A percentile compares a stretch with the other conserved stretches of the same genome.
Conservation (phyloP, 2,329 filamentous ascomycete species). For the Byssochlamys sp. region DNA sequence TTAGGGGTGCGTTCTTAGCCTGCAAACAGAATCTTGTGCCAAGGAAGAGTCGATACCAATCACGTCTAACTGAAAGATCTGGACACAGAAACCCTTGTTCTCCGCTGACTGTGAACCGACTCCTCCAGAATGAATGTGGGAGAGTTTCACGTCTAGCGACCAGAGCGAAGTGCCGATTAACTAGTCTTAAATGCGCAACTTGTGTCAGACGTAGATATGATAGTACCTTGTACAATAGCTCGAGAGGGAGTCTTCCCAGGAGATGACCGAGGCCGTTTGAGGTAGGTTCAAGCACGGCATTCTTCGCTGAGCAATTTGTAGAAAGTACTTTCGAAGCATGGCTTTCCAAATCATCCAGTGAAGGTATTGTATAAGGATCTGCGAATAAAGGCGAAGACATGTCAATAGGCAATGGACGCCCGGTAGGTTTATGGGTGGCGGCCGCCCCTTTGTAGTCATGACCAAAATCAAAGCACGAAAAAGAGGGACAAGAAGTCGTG, state of each 20-base stretch:
- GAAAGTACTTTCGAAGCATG: not conserved
- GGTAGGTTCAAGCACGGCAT: no score
- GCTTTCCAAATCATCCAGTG: not conserved
- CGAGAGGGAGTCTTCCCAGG: no score
- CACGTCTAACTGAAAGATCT: not conserved
- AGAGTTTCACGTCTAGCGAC: not conserved
- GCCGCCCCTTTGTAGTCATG: slow-evolving; percentile 9
- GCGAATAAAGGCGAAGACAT: slow-evolving; percentile 1
- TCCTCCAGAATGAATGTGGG: slow-evolving; percentile 9
- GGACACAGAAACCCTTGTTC: slow-evolving; percentile 9
- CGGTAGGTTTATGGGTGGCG: not conserved
- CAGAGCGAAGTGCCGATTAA: no score
- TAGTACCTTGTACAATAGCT: no score
- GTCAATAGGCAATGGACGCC: not conserved
- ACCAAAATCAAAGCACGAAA: slow-evolving; percentile 6
- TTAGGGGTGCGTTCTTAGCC: slow-evolving; percentile 1
- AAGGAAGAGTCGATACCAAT: slow-evolving; percentile 9
- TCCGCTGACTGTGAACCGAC: slow-evolving; percentile 6
- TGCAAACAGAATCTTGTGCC: slow-evolving; percentile 3
- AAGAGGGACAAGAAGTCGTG: slow-evolving; percentile 3
- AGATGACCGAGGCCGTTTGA: no score
- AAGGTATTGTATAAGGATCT: slow-evolving; percentile 5
- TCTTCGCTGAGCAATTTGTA: no score
- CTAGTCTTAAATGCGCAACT: no score
- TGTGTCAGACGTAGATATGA: no score